Evolutionary conservation across 164 flowering plant species (phyloP), one percentile per base, ranked within the genome.

Genomic region (Protea cynaroides): DNA sequence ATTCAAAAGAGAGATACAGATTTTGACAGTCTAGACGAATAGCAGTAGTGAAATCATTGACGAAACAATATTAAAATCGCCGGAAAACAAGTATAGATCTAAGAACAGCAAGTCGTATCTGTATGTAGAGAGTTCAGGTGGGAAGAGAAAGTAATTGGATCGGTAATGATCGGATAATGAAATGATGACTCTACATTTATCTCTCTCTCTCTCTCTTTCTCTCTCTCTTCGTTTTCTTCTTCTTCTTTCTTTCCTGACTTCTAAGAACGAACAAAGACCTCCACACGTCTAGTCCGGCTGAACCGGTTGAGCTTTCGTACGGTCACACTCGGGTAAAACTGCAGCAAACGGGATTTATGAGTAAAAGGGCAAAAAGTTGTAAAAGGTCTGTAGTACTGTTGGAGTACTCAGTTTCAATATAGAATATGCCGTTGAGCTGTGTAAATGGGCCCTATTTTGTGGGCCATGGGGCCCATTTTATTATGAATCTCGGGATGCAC

Each of bases 121-220:
- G n/a, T 34, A 18, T 17, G 14, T 15, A 9, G 15, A 40, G 25
- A 9, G 15, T 13, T 6, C 17, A 50, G 44, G 51, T 11, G 24
- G 55, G 13, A 22, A 14, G 25, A 50, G 65, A 25, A 21, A 9
- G 37, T 13, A 22, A 59, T 55, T 55, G 25, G 58, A 23, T 55
- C 36, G 4, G 6, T 55, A 3, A 24, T 15, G 23, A 59, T 59
- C 17, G 25, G 66, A 64, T 64, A 60, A 67, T 47, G 70, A 67
- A 60, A 51, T 37, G 49, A 60, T 25, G 22, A 24, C n/a, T 29
- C 34, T 29, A 29, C 2, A 29, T 29, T 29, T 29, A 29, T 5
- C 4, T 29, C 34, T 29, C 34, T 2, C 2, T 29, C 34, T 29
- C 34, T 29, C 34, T 44, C 63, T 22, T 18, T 2, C 2, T 29